Evolutionary conservation across 768 basidiomycete species (phyloP).

Genomic region (Termitomyces sp.): DNA sequence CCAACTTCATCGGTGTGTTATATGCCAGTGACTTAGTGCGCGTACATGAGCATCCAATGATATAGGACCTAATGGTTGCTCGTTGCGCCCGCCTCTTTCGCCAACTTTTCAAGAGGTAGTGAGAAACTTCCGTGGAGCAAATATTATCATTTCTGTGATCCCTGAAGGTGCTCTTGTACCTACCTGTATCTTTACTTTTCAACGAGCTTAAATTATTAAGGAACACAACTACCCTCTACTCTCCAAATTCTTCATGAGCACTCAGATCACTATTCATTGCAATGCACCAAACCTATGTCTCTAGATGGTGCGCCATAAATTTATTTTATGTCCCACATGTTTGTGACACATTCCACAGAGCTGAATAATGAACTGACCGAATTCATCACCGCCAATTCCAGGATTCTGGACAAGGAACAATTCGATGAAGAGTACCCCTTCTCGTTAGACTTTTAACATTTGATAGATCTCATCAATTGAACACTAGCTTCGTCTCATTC

Average conservation of each 20-base stretch:
- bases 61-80: conserved; percentile 5
- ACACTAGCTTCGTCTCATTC: background rate
- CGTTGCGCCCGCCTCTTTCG: conserved; percentile 7
- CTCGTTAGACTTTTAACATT: background rate
- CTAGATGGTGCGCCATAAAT: background rate
- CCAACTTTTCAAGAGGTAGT: conserved; percentile 11
- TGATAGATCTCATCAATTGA: background rate
- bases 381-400: conserved; percentile 1
- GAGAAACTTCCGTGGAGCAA: conserved; percentile 5
- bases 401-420: conserved; percentile 8
- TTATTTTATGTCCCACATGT: background rate
- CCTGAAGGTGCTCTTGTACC: background rate
- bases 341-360: background rate
- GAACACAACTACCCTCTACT: conserved; percentile 2
- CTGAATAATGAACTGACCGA: conserved; percentile 5
- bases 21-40: background rate
- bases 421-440: conserved; percentile 7
- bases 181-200: background rate
- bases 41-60: background rate
- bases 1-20: conserved; percentile 6
- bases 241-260: conserved; percentile 8
- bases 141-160: conserved; percentile 9
- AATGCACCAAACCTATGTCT: conserved; percentile 7
- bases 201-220: background rate
- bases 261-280: conserved; percentile 6